Conservation (phyloP, 2,329 filamentous ascomycete genomes). For the Macrophomina phaseolina region DNA sequence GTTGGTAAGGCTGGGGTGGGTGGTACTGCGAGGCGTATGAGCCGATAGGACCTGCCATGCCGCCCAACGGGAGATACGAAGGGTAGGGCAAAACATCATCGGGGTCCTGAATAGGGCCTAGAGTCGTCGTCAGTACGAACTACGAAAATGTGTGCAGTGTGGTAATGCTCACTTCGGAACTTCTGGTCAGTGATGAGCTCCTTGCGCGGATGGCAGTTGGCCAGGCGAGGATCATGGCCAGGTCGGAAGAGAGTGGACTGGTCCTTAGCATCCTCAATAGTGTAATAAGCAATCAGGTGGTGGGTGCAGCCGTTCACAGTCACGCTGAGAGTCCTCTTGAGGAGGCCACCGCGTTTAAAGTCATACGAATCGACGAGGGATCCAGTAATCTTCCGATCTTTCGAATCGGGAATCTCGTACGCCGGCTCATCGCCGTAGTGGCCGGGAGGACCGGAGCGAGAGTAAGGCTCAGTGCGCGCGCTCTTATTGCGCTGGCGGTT, state of each 20-base stretch:
- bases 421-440: conserved; percentile 18
- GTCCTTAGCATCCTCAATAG: conserved; percentile 71
- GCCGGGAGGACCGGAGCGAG: conserved; percentile 42
- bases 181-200: conserved; percentile 26
- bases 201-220: conserved; percentile 25
- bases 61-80: background rate
- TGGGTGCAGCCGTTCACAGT: conserved; percentile 75
- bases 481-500: conserved; percentile 56
- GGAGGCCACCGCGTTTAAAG: conserved; percentile 80
- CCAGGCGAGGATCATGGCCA: conserved; percentile 19
- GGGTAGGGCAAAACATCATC: conserved; percentile 23
- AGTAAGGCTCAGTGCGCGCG: conserved; percentile 58
- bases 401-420: conserved; percentile 45
- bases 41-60: background rate
- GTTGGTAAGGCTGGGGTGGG: conserved; percentile 10
- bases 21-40: conserved; percentile 19
- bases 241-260: conserved; percentile 17
- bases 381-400: conserved; percentile 70
- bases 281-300: conserved; percentile 90
- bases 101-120: conserved; percentile 25
- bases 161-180: conserved; percentile 21
- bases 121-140: background rate
- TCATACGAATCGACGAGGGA: conserved; percentile 88
- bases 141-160: background rate
- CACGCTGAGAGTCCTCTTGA: conserved; percentile 93